These are phyloP conservation scores for Fusarium sterilihyphosum DNA, from an alignment of 2,329 filamentous ascomycete species.

Conservation along the genomic window DNA sequence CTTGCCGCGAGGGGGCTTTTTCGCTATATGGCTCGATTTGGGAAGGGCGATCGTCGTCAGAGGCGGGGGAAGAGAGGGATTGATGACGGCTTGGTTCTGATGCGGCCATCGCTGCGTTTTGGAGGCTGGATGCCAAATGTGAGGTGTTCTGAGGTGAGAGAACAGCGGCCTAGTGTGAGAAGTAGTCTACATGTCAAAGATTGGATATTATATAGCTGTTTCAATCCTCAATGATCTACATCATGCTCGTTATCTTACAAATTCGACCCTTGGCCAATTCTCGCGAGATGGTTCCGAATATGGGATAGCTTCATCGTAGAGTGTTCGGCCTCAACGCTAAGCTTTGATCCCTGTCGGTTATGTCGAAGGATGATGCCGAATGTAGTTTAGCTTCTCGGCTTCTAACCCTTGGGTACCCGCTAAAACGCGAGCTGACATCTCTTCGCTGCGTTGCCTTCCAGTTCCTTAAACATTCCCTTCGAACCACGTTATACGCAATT, in stretches of 20 bases:
- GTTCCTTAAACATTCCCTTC: not conserved
- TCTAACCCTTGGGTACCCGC: not conserved
- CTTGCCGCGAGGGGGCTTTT: not conserved
- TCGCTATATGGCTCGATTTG: not conserved
- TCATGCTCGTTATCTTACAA: slow-evolving; percentile 5
- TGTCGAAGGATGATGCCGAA: not conserved
- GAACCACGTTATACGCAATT: not conserved
- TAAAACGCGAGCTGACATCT: not conserved
- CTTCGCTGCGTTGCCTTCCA: not conserved
- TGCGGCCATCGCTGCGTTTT: not conserved
- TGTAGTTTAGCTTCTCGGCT: not conserved
- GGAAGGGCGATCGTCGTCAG: not conserved
- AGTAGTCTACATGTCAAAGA: rapidly evolving
- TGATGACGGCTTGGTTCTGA: not conserved
- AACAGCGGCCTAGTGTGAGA: rapidly evolving
- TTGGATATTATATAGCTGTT: not conserved
- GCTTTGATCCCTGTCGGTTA: not conserved
- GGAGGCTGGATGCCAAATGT: rapidly evolving
- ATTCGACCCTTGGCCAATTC: not conserved
- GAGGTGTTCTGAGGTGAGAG: no score
- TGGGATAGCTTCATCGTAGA: rapidly evolving
- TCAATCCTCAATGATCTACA: not conserved
- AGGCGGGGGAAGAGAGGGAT: not conserved
- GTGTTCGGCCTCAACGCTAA: not conserved
- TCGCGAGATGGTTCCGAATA: slow-evolving; percentile 12